Evolutionary conservation across 352 stramenopile species (phyloP).

Genomic region (Pythium diclinum): DNA sequence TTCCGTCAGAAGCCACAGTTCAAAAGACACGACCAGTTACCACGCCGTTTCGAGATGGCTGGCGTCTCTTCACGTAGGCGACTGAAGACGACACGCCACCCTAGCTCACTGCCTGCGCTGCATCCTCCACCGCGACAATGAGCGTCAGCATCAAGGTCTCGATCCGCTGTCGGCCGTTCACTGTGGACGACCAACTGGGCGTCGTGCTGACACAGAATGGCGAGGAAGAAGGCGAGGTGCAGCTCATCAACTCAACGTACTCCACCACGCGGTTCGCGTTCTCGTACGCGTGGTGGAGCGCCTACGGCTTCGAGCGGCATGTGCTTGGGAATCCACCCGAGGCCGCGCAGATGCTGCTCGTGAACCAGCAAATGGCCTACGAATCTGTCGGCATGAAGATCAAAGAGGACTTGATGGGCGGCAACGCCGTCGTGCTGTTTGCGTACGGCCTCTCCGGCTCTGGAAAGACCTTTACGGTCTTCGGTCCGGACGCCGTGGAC

Average conservation of each 20-base stretch:
- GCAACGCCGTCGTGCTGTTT: constrained; percentile 93
- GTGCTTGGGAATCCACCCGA: constrained; percentile 60
- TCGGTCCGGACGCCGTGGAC: constrained; percentile 90
- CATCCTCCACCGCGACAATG: constrained; percentile 33
- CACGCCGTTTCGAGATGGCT: neutral
- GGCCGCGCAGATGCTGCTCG: constrained; percentile 82
- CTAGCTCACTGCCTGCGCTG: neutral
- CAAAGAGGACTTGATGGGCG: constrained; percentile 86
- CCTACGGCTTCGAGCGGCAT: constrained; percentile 90
- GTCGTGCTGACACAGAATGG: constrained; percentile 89
- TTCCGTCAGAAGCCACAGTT: no score
- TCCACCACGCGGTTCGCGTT: constrained; percentile 92
- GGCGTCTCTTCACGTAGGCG: neutral
- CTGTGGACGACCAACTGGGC: constrained; percentile 88
- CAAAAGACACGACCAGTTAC: neutral
- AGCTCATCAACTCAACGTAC: constrained; percentile 92
- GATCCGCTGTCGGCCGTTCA: constrained; percentile 85
- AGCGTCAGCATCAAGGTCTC: constrained; percentile 90
- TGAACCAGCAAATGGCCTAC: constrained; percentile 91
- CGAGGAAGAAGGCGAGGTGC: constrained; percentile 92
- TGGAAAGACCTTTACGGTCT: constrained; percentile 94
- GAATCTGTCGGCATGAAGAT: constrained; percentile 88
- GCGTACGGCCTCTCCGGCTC: constrained; percentile 91
- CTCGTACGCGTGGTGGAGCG: constrained; percentile 93
- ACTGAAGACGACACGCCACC: neutral